These are phyloP conservation scores for Juncus effusus DNA, from an alignment of 176 grass and related monocot genomes.

Conservation along the genomic window DNA sequence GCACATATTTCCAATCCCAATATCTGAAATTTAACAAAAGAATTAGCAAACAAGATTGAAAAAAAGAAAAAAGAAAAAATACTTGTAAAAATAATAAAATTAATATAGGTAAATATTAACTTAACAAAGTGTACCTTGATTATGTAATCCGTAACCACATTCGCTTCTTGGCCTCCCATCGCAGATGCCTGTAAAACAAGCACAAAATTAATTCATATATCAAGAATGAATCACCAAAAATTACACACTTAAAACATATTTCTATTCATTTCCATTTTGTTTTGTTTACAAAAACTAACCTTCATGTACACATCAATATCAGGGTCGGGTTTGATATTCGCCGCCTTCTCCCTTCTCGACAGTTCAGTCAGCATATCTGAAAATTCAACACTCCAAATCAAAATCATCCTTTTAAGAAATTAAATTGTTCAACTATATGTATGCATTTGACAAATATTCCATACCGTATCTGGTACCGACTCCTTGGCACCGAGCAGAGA, in stretches of 20 bases:
- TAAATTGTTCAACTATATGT: neutral
- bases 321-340: slow-evolving; percentile 85
- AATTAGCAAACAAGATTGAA: neutral
- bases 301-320: slow-evolving; percentile 92
- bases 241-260: neutral
- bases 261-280: neutral
- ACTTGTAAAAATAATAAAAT: neutral
- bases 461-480: slow-evolving; percentile 73
- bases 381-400: neutral
- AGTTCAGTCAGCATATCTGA: slow-evolving; percentile 78
- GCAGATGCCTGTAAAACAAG: slow-evolving; percentile 43
- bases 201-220: slow-evolving; percentile 6
- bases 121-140: slow-evolving; percentile 55
- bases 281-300: slow-evolving; percentile 26
- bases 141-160: slow-evolving; percentile 72
- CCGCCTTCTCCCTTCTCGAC: slow-evolving; percentile 73
- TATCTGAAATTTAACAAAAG: slow-evolving; percentile 14
- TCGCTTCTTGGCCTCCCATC: slow-evolving; percentile 50
- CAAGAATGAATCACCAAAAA: neutral
- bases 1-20: slow-evolving; percentile 30
- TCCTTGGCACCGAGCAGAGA: slow-evolving; percentile 82
- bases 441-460: too few species aligned
- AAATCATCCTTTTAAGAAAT: neutral
- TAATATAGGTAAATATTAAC: neutral
- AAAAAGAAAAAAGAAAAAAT: neutral